Evolutionary conservation across 2,329 filamentous ascomycete species (phyloP).

Genomic region (Paraconiothyrium brasiliense): DNA sequence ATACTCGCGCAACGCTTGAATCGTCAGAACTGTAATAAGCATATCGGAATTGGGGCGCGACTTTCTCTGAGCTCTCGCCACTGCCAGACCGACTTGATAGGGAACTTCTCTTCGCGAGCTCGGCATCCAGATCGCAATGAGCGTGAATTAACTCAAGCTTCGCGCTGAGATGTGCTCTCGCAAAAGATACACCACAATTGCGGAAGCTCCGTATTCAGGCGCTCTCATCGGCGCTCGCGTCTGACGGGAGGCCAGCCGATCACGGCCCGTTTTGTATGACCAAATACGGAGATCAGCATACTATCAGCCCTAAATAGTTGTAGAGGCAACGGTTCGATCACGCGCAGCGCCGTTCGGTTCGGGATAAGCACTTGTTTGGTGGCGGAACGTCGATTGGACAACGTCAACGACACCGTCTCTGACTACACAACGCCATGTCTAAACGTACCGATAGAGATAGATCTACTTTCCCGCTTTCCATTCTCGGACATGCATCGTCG

Average conservation of each 20-base stretch:
- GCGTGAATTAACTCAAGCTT: not conserved
- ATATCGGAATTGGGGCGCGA: not conserved
- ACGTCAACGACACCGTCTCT: not conserved
- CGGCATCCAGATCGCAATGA: not conserved
- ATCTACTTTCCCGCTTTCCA: no score
- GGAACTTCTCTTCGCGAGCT: not conserved
- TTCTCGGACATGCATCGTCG: not conserved
- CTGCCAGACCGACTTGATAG: not conserved
- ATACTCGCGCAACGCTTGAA: not conserved
- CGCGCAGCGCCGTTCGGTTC: not conserved
- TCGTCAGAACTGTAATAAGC: not conserved
- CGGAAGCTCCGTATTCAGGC: not conserved
- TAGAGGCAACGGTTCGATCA: not conserved
- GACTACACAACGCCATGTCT: not conserved
- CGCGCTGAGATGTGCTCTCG: not conserved
- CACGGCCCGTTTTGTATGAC: not conserved
- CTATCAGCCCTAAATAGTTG: not conserved
- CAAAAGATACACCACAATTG: not conserved
- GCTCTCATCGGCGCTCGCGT: not conserved
- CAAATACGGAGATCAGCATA: not conserved
- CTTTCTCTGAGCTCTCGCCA: not conserved
- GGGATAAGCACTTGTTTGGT: slow-evolving; percentile 6
- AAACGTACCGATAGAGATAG: not conserved
- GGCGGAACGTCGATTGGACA: not conserved
- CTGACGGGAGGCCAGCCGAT: not conserved